These are phyloP conservation scores for Nakaseomyces kungkrabaensis DNA, from an alignment of 1,139 yeast species.

Conservation along the genomic window DNA sequence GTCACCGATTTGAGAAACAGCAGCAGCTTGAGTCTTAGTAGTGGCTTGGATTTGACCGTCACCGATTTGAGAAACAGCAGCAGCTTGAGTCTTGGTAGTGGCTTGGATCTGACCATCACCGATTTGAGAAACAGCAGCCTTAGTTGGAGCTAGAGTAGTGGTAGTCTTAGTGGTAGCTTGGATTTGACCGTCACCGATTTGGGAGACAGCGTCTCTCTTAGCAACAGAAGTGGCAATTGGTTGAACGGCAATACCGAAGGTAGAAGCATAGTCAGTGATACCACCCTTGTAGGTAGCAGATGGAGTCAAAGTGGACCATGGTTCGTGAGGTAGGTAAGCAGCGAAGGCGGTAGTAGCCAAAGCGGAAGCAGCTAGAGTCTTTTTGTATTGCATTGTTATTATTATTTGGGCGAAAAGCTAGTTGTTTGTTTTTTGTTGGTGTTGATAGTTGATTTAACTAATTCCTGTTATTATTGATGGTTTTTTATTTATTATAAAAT, in stretches of 20 bases:
- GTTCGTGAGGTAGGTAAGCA: conserved; percentile 36
- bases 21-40: conserved; percentile 8
- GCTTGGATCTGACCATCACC: conserved; percentile 5
- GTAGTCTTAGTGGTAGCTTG: conserved; percentile 52
- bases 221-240: conserved; percentile 28
- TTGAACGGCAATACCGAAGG: conserved; percentile 36
- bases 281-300: conserved; percentile 26
- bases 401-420: not conserved
- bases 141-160: conserved; percentile 40
- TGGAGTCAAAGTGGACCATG: conserved; percentile 33
- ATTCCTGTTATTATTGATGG: not conserved
- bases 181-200: conserved; percentile 51
- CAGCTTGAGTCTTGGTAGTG: conserved; percentile 7
- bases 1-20: conserved; percentile 13
- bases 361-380: conserved; percentile 27
- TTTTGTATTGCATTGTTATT: conserved; percentile 26
- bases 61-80: conserved; percentile 11
- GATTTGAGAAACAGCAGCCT: conserved; percentile 28
- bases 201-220: conserved; percentile 34
- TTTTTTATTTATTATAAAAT: not conserved
- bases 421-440: not conserved
- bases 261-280: conserved; percentile 36
- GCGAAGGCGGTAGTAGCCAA: conserved; percentile 32
- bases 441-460: no score
- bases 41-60: conserved; percentile 16